Percentiles rank a stretch among this genome's conserved stretches.
phyloP scores from a whole-genome alignment of 331 rosid genomes.

The Ulmus americana region DNA sequence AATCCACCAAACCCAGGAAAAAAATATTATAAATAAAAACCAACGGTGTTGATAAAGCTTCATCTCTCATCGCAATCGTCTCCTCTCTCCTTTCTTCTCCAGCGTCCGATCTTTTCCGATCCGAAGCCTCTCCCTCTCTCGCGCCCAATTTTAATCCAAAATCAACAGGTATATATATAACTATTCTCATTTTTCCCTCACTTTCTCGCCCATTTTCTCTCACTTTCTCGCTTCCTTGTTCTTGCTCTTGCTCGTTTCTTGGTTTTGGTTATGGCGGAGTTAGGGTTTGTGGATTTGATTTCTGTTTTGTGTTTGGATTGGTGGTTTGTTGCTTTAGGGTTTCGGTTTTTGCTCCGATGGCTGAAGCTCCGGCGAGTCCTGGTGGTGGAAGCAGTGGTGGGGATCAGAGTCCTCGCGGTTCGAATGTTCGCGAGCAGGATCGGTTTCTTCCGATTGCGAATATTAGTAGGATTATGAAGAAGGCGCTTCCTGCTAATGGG shows the following conservation, averaged over 20 bases:
- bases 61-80: constrained; percentile 69
- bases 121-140: constrained; percentile 43
- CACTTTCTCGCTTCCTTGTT: not conserved
- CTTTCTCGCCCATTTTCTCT: not conserved
- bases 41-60: constrained; percentile 83
- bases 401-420: constrained; percentile 75
- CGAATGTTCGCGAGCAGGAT: constrained; percentile 82
- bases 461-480: constrained; percentile 95
- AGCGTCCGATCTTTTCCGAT: constrained; percentile 94
- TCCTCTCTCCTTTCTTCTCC: constrained; percentile 80
- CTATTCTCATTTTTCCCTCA: not conserved
- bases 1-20: not conserved
- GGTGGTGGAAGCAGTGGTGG: constrained; percentile 93
- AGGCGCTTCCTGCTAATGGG: constrained; percentile 90
- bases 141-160: constrained; percentile 51
- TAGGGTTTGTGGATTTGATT: constrained; percentile 34
- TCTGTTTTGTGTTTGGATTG: constrained; percentile 19
- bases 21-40: constrained; percentile 38
- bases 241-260: not conserved
- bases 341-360: constrained; percentile 37
- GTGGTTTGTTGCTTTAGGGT: constrained; percentile 33
- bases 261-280: constrained; percentile 6
- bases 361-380: constrained; percentile 80
- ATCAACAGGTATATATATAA: not conserved
- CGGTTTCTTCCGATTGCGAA: constrained; percentile 90